phyloP scores from a whole-genome alignment of 306 rosid species.

The Lathyrus aphaca region DNA sequence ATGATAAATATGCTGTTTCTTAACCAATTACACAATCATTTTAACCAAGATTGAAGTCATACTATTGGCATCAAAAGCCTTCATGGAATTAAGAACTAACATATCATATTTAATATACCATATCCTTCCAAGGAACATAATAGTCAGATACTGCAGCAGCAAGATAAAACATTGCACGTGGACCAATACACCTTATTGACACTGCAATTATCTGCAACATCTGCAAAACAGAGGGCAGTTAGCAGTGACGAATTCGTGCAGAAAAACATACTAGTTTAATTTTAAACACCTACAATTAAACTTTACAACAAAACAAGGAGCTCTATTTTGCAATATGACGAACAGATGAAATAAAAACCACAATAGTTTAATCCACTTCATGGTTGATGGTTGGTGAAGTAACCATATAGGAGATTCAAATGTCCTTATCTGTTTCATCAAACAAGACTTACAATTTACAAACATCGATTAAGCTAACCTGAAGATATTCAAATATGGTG shows the following conservation, averaged over 20 bases:
- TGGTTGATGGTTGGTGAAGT: constrained; percentile 15
- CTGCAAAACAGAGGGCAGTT: constrained; percentile 49
- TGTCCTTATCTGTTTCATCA: constrained; percentile 19
- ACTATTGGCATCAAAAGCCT: background rate
- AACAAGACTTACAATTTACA: constrained; percentile 20
- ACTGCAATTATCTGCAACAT: constrained; percentile 66
- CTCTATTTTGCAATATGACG: constrained; percentile 17
- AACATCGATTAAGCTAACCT: constrained; percentile 55
- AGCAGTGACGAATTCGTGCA: constrained; percentile 9
- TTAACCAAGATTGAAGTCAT: constrained; percentile 17
- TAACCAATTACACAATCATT: constrained; percentile 25
- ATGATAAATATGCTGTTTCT: constrained; percentile 5
- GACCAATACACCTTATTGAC: constrained; percentile 58
- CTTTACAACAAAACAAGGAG: constrained; percentile 24
- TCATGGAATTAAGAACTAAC: constrained; percentile 28
- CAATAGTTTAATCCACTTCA: constrained; percentile 9
- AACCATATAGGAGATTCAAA: constrained; percentile 11
- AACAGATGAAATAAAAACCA: constrained; percentile 24
- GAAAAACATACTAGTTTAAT: constrained; percentile 24
- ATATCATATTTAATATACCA: constrained; percentile 62
- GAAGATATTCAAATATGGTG: constrained; percentile 97
- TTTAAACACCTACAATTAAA: constrained; percentile 8
- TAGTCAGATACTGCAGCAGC: constrained; percentile 96
- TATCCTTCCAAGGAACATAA: constrained; percentile 94
- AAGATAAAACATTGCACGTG: constrained; percentile 77